Conservation (phyloP, 805 yeast species). For the Wickerhamiella alocasiicola region DNA sequence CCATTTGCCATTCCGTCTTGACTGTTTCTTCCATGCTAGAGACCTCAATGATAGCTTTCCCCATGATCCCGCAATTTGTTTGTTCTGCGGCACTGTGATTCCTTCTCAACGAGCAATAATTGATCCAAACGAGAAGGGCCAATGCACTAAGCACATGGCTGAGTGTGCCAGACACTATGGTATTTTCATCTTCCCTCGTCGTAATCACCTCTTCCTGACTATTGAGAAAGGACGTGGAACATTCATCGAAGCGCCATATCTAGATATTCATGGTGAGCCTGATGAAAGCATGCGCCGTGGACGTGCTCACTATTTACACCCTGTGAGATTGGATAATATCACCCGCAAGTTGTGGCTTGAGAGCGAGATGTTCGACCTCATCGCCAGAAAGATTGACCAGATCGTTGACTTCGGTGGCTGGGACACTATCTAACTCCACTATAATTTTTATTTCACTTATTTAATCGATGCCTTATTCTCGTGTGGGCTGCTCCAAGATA, state of each 20-base stretch:
- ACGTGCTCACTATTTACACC: slow-evolving; percentile 56
- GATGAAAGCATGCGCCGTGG: slow-evolving; percentile 60
- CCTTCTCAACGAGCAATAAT: slow-evolving; percentile 49
- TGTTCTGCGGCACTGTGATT: slow-evolving; percentile 63
- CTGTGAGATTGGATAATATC: slow-evolving; percentile 51
- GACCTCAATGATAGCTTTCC: slow-evolving; percentile 20
- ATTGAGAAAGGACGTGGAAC: slow-evolving; percentile 70
- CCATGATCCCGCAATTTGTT: slow-evolving; percentile 71
- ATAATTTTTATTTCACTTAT: too few relatives aligned
- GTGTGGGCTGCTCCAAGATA: neutral
- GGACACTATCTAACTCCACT: slow-evolving; percentile 50
- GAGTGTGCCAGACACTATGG: slow-evolving; percentile 53
- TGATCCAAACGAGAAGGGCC: slow-evolving; percentile 45
- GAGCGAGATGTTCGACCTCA: slow-evolving; percentile 62
- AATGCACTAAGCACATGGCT: slow-evolving; percentile 62
- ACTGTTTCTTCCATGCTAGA: slow-evolving; percentile 45
- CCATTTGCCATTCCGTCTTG: slow-evolving; percentile 53
- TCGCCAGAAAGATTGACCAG: slow-evolving; percentile 70
- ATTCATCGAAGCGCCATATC: slow-evolving; percentile 69
- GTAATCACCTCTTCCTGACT: slow-evolving; percentile 43
- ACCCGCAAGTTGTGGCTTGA: slow-evolving; percentile 60
- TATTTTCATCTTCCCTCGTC: slow-evolving; percentile 58
- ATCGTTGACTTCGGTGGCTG: slow-evolving; percentile 86
- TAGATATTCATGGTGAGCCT: slow-evolving; percentile 76
- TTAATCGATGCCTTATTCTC: neutral